A percentile compares a stretch with the other conserved stretches of the same genome.
phyloP scores from a whole-genome alignment of 257 asterid genomes.

The Penstemon newberryi region DNA sequence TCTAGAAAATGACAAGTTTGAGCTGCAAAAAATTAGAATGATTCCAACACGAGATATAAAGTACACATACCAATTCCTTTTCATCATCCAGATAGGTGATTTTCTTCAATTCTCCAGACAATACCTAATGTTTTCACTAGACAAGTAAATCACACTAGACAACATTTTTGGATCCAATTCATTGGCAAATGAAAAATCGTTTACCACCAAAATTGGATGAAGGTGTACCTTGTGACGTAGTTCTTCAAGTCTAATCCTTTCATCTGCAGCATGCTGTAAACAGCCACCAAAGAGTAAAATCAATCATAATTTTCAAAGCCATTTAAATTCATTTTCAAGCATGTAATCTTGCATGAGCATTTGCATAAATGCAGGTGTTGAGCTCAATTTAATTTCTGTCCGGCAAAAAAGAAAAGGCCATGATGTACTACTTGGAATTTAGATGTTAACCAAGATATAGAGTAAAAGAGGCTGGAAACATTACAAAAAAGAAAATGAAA shows the following conservation, averaged over 20 bases:
- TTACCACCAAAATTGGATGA: conserved; percentile 21
- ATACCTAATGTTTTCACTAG: conserved; percentile 50
- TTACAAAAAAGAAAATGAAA: neutral
- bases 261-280: conserved; percentile 98
- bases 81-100: conserved; percentile 67
- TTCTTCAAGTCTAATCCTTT: conserved; percentile 91
- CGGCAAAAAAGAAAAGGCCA: neutral
- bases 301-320: conserved; percentile 23
- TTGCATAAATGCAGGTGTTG: conserved; percentile 9
- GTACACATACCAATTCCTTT: conserved; percentile 65
- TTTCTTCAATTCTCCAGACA: conserved; percentile 78
- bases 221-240: conserved; percentile 71
- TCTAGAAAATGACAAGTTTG: conserved; percentile 15
- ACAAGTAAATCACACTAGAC: conserved; percentile 25
- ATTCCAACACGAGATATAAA: conserved; percentile 22
- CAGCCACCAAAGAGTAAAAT: conserved; percentile 29
- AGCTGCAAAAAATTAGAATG: conserved; percentile 20
- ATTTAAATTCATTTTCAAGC: conserved; percentile 17
- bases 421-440: no score
- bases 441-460: no score
- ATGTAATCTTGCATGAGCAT: conserved; percentile 1
- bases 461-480: neutral
- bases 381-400: neutral
- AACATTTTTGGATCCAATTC: neutral
- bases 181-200: neutral